Percentiles rank a stretch among this genome's conserved stretches.
phyloP scores from a whole-genome alignment of 2,329 filamentous ascomycete genomes.

The Sphaerostilbella broomeana region DNA sequence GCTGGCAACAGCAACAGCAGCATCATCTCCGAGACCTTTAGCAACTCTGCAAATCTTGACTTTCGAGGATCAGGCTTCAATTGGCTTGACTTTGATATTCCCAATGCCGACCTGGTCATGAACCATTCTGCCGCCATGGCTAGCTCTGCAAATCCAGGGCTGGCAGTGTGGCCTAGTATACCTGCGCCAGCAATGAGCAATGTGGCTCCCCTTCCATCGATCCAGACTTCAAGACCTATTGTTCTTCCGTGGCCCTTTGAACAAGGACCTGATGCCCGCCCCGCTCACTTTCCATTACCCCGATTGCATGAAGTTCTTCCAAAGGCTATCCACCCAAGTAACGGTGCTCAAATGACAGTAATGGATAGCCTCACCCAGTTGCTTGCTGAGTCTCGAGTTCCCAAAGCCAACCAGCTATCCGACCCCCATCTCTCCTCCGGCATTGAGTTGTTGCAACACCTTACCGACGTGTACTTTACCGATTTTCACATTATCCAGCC shows the following conservation, averaged over 20 bases:
- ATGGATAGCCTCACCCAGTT: constrained; percentile 10
- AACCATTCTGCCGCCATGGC: not conserved
- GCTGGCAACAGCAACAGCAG: not conserved
- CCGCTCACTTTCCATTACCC: constrained; percentile 15
- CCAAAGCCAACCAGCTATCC: constrained; percentile 11
- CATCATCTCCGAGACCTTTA: not conserved
- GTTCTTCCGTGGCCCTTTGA: constrained; percentile 16
- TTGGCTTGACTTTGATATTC: constrained; percentile 20
- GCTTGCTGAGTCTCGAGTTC: constrained; percentile 20
- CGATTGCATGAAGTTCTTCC: constrained; percentile 15
- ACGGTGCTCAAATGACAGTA: not conserved
- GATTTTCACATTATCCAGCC: constrained; percentile 25
- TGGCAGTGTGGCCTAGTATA: too few species aligned
- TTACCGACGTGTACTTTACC: constrained; percentile 21
- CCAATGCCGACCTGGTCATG: constrained; percentile 11
- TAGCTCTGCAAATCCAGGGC: not conserved
- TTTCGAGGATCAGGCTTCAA: constrained; percentile 16
- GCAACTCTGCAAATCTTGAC: constrained; percentile 8
- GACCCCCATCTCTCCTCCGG: constrained; percentile 16
- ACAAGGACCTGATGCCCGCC: constrained; percentile 13
- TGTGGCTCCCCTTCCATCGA: too few species aligned
- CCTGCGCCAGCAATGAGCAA: too few species aligned
- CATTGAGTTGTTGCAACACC: constrained; percentile 17
- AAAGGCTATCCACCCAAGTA: not conserved
- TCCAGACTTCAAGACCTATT: not conserved